Base-by-base conservation (phyloP, 1,139 yeast genomes). In the Geotrichum macrosporum region DNA sequence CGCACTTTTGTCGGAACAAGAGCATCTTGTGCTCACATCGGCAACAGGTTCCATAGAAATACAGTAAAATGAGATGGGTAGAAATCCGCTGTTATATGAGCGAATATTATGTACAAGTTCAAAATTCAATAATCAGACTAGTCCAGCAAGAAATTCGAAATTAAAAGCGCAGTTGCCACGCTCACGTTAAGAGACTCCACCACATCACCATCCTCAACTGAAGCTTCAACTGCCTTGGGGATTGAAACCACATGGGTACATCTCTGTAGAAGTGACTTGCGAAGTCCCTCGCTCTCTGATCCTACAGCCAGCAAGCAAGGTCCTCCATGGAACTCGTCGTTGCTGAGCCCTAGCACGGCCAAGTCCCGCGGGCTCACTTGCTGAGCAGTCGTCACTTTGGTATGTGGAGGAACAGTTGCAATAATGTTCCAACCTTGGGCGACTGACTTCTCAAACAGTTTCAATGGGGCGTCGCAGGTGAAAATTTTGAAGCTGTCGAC, bases 141-240 rank as follows among this genome's bases (percentile, higher is more conserved):
- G 12, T 22, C 24, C 31, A 41, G 16, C 48, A 46, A 30, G 29
- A 75, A 69, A 57, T 71, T 72, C 35, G 73, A 69, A 24, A 85
- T 65, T 45, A 86, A 61, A 30, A 87, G 61, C 1, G 89, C 94
- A 2, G 89, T 76, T 0, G 96, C 96, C 4, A 88, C 96, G 60
- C 94, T 84, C 32, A 86, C 96, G 61, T 88, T 88, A 56, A 88
- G 69, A 19, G 95, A 84, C 60, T 87, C 96, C 31, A 88, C 81
- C 13, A 77, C 66, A 2, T 58, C 58, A 47, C 70, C 72, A 1
- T 53, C 58, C 6, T 20, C 16, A 5, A 64, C 70, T 2, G 43
- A 36, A 18, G 15, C 15, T 19, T 46, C 45, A 24, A 29, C 24
- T 6, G 39, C 51, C 37, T 47, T 50, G 16, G 48, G 37, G 59